A percentile compares a stretch with the other conserved stretches of the same genome.
Conservation (phyloP, 306 rosid species). For the Pachyrhizus erosus region DNA sequence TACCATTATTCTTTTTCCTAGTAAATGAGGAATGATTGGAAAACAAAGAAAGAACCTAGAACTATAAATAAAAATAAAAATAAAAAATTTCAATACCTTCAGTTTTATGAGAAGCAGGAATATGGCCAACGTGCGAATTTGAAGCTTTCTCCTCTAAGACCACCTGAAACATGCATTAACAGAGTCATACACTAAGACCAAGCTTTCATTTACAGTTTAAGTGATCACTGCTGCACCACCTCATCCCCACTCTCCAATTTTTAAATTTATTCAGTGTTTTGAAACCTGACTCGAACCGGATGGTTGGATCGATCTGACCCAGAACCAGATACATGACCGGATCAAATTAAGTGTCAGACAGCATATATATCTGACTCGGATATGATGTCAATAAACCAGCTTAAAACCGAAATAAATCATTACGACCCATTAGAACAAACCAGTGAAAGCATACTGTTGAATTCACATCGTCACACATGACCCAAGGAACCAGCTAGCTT, state of each 20-base stretch:
- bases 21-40: slow-evolving; percentile 22
- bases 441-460: no score
- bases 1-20: not conserved
- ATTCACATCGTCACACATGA: no score
- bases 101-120: slow-evolving; percentile 42
- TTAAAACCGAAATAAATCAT: no score
- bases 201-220: slow-evolving; percentile 5
- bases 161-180: slow-evolving; percentile 55
- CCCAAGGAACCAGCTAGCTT: no score
- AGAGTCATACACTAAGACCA: slow-evolving; percentile 35
- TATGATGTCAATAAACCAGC: no score
- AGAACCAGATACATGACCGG: no score
- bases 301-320: no score
- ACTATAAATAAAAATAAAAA: not conserved
- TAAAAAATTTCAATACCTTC: slow-evolving; percentile 44
- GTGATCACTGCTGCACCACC: not conserved
- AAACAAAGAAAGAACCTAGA: slow-evolving; percentile 17
- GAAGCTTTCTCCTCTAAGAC: slow-evolving; percentile 65
- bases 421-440: no score
- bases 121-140: slow-evolving; percentile 44
- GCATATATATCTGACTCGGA: no score
- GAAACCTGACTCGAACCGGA: no score
- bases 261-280: no score
- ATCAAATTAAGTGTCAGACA: no score
- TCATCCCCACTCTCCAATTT: not conserved